Evolutionary conservation across 345 rosid genomes (phyloP).

Genomic region (Corchorus capsularis): DNA sequence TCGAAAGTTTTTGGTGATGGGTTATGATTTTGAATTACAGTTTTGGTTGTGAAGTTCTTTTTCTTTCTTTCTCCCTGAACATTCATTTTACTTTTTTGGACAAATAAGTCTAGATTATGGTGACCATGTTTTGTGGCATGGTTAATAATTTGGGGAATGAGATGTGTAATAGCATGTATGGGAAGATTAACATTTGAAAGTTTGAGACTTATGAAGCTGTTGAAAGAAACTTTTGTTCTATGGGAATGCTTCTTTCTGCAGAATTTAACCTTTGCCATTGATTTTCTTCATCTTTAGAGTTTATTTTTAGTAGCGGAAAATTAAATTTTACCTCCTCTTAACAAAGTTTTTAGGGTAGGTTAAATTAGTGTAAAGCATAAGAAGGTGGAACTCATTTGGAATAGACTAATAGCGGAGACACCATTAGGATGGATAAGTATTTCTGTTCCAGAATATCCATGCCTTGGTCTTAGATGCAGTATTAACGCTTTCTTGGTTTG

Average conservation of each 20-base stretch:
- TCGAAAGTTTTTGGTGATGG: not conserved
- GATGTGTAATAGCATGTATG: not conserved
- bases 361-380: not conserved
- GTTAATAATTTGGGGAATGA: not conserved
- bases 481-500: not conserved
- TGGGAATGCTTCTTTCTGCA: constrained; percentile 4
- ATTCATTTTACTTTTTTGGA: no score
- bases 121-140: not conserved
- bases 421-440: no score
- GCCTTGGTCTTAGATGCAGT: not conserved
- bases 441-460: not conserved
- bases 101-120: not conserved
- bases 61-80: no score
- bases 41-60: not conserved
- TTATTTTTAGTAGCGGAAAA: not conserved
- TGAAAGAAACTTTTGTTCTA: not conserved
- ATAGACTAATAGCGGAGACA: not conserved
- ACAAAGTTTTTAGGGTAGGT: not conserved
- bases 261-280: not conserved
- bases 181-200: not conserved
- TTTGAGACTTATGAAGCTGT: constrained; percentile 3
- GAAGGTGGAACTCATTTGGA: no score
- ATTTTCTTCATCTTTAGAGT: not conserved
- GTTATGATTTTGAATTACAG: not conserved
- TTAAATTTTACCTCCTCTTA: not conserved